phyloP scores from a whole-genome alignment of 2,329 filamentous ascomycete genomes.

The Grosmannia clavigera region DNA sequence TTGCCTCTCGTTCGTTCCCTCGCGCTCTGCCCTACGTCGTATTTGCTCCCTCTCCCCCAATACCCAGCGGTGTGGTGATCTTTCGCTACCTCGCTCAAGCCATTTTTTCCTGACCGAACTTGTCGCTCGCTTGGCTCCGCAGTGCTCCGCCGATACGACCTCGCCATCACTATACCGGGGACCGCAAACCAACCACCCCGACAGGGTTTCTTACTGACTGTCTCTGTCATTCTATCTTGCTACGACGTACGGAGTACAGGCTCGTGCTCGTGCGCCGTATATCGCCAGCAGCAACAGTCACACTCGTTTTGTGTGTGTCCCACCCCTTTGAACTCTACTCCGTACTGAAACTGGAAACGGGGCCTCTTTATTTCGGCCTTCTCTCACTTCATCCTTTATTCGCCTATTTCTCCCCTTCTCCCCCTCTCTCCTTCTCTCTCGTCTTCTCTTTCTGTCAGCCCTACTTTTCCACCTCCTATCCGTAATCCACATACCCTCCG shows the following conservation, averaged over 20 bases:
- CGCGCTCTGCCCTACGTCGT: neutral
- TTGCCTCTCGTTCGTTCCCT: neutral
- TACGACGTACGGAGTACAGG: too few species aligned
- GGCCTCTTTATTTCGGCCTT: neutral
- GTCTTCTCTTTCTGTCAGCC: neutral
- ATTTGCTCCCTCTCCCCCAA: neutral
- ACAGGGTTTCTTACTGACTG: neutral
- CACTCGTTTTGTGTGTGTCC: neutral
- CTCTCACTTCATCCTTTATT: neutral
- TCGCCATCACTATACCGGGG: neutral
- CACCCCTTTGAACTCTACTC: neutral
- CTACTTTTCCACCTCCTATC: neutral
- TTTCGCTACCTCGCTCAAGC: neutral
- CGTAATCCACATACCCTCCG: neutral
- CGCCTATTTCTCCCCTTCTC: neutral
- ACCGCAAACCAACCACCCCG: neutral
- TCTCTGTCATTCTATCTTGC: neutral
- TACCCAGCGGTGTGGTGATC: neutral
- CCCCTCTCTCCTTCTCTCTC: neutral
- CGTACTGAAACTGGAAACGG: neutral
- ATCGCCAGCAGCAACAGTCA: neutral
- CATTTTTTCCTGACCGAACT: neutral
- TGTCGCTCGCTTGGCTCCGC: neutral
- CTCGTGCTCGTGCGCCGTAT: neutral
- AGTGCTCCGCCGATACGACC: neutral